Base-by-base conservation (phyloP, 2,329 filamentous ascomycete genomes). In the Fusarium devonianum region DNA sequence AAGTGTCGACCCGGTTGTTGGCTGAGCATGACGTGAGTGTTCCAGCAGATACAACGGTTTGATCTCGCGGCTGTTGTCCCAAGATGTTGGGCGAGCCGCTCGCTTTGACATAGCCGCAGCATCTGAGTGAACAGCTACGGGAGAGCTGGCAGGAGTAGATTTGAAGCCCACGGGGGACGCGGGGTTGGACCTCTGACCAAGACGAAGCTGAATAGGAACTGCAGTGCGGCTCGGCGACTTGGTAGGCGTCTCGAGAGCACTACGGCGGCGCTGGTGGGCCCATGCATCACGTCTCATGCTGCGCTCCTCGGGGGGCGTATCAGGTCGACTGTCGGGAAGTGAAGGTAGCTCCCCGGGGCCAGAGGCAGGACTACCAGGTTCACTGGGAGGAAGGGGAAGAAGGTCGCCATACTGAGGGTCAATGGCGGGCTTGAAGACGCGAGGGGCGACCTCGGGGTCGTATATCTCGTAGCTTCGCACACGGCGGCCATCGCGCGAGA, bases 41-140 rank as follows among this genome's bases (percentile, higher is more conserved):
- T 95, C 89, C 6, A 96, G 83, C 16, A 96, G 84, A 71, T 89
- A 93, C 7, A 97, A 75, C 0, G 92, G 92, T 60, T 89, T 86
- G 64, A 92, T 87, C 66, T 94, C 90, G 44, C 82, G 82, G 13
- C 79, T 80, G 56, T 73, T 82, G 33, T 85, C 83, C 83, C 83
- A 86, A 0, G 82, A 86, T 10, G 75, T 83, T 10, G 82, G 82
- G 5, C 84, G 77, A 16, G 76, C 64, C 30, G 72, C 67, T 38
- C 72, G 69, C 59, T 73, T 77, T 11, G 69, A 50, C 37, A 49
- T 54, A n/a, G 42, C 64, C 13, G 67, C 52, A 11, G 65, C 56
- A 10, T 78, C 74, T 5, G 66, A 51, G 36, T 67, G 66, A 1
- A 66, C 56, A n/a, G 66, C 57, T 7, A 68, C 57, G 9, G 73